Conservation (phyloP, 441 rosid genomes). For the Omphalea diandra region DNA sequence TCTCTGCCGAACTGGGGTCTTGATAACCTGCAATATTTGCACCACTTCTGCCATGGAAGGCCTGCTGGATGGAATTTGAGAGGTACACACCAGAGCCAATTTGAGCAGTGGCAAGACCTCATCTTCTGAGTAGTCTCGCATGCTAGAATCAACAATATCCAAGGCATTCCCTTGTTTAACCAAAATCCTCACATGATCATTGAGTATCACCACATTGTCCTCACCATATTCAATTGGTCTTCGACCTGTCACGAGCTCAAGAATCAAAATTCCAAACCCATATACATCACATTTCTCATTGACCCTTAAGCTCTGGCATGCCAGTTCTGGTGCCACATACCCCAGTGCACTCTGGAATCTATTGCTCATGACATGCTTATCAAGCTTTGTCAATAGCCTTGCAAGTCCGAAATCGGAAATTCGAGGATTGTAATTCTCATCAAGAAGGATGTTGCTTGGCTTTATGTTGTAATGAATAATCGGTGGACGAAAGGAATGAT, state of each 20-base stretch:
- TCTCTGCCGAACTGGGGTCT: conserved; percentile 53
- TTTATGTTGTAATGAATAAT: conserved; percentile 80
- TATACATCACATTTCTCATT: conserved; percentile 90
- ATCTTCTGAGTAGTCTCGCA: conserved; percentile 70
- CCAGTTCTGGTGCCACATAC: conserved; percentile 82
- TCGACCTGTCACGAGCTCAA: conserved; percentile 77
- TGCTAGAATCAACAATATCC: conserved; percentile 64
- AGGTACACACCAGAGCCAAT: conserved; percentile 81
- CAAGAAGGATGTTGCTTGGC: conserved; percentile 78
- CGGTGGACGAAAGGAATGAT: conserved; percentile 74
- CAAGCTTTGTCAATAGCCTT: conserved; percentile 65
- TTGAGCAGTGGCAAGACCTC: conserved; percentile 84
- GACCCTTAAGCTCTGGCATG: conserved; percentile 85
- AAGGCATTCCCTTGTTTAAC: conserved; percentile 67
- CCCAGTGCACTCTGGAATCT: conserved; percentile 82
- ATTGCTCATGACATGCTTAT: conserved; percentile 61
- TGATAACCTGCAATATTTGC: conserved; percentile 77
- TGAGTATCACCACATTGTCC: conserved; percentile 62
- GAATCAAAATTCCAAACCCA: conserved; percentile 71
- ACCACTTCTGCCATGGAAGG: conserved; percentile 95
- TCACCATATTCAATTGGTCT: conserved; percentile 86
- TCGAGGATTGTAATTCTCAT: conserved; percentile 59
- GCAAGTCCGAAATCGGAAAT: conserved; percentile 79
- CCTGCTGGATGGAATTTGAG: conserved; percentile 85
- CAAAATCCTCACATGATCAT: conserved; percentile 65